phyloP scores from a whole-genome alignment of 306 rosid genomes.

The Dalbergia oliveri region DNA sequence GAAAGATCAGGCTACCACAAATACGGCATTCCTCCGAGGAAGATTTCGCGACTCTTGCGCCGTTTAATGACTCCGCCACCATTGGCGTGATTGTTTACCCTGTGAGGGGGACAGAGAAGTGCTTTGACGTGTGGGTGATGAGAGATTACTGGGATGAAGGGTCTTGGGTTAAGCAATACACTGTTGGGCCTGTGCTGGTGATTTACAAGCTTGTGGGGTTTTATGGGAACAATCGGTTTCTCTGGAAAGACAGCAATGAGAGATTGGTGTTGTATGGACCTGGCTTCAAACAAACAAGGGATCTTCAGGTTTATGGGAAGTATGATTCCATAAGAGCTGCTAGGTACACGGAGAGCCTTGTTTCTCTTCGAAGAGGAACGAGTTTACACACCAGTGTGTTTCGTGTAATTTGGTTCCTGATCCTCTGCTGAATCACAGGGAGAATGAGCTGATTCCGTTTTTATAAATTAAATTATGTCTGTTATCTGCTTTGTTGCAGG shows the following conservation, averaged over 20 bases:
- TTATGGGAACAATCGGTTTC: conserved; percentile 25
- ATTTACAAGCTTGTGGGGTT: conserved; percentile 15
- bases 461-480: neutral
- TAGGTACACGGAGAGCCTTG: conserved; percentile 34
- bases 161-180: conserved; percentile 12
- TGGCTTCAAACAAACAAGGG: conserved; percentile 12
- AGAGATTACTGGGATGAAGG: neutral
- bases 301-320: conserved; percentile 31
- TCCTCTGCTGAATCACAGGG: neutral
- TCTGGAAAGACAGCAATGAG: conserved; percentile 36
- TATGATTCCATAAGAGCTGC: conserved; percentile 27
- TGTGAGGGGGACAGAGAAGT: conserved; percentile 1
- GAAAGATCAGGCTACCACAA: conserved; percentile 37
- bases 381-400: neutral
- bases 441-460: neutral
- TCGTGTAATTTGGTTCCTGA: neutral
- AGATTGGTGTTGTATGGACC: conserved; percentile 14
- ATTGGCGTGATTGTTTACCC: conserved; percentile 26
- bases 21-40: neutral
- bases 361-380: conserved; percentile 35
- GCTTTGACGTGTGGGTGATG: neutral
- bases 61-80: neutral
- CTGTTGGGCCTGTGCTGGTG: neutral
- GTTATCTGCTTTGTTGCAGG: too few species aligned
- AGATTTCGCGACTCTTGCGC: neutral